Evolutionary conservation across 345 rosid genomes (phyloP).

Genomic region (Excoecaria agallocha): DNA sequence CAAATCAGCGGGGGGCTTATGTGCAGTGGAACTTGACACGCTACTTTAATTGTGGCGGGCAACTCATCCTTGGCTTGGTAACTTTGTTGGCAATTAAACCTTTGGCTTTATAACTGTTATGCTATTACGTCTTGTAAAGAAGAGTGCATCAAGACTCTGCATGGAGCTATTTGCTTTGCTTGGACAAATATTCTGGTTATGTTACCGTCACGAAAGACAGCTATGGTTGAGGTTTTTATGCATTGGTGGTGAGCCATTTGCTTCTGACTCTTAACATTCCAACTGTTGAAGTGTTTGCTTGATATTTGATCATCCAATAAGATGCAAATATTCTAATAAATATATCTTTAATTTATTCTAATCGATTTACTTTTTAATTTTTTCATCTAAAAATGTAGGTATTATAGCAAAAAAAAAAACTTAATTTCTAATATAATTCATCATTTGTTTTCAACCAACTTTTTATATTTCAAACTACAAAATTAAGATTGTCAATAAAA

Average conservation of each 20-base stretch:
- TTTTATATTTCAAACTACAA: too few species aligned
- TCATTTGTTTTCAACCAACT: too few species aligned
- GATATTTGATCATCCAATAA: too few species aligned
- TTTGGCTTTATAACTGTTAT: neutral
- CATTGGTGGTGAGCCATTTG: neutral
- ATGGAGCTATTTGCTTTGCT: conserved; percentile 8
- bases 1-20: conserved; percentile 21
- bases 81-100: neutral
- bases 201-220: neutral
- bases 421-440: too few species aligned
- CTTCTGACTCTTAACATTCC: neutral
- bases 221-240: neutral
- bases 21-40: conserved; percentile 20
- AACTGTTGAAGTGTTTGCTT: neutral
- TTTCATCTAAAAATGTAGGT: too few species aligned
- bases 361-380: too few species aligned
- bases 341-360: too few species aligned
- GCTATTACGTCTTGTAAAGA: neutral
- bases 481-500: too few species aligned
- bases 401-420: too few species aligned
- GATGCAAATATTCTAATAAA: too few species aligned
- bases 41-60: conserved; percentile 41
- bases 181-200: neutral
- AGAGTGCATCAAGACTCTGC: conserved; percentile 7
- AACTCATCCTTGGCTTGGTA: conserved; percentile 69